Evolutionary conservation across 2,329 filamentous ascomycete genomes (phyloP), one percentile per base, ranked within the genome.

Genomic region (Exophiala sideris): DNA sequence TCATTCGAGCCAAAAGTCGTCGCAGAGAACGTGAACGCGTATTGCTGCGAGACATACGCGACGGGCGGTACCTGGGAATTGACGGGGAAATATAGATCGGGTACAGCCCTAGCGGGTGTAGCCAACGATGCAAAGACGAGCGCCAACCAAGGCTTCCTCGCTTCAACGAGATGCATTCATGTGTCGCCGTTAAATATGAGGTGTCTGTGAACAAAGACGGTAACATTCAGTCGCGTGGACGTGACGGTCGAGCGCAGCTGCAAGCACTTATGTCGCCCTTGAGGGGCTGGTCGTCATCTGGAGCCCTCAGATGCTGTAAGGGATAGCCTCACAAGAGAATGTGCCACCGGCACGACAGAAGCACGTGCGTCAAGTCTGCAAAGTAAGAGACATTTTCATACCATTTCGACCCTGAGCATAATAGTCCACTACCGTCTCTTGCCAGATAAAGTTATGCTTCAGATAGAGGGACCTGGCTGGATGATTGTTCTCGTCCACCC

Each of bases 51-150:
- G 55, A 88, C 76, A 60, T 87, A 81, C 16, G 89, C 90, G 49
- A 91, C 86, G 3, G 87, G 86, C 32, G 90, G 90, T 1, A 95
- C 79, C 69, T 96, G 91, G 2, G 88, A 85, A 70, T 94, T 95
- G 69, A 95, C 78, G 1, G 90, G 90, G 63, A 91, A 92, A 44
- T 76, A 75, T 45, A 76, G 49, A 32, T 61, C 21, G 8, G 58
- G 58, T 24, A 29, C 36, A 34, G 51, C 54, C 39, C 24, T 20
- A 14, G 32, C 50, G 29, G 33, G 12, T 8, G 24, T 18, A 5
- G 42, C 18, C 12, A 50, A n/a, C 6, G 45, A 41, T 18, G 20
- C 18, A 16, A 51, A 16, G 14, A 38, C 45, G 35, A 39, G 34
- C 36, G 50, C 53, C 53, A 52, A 33, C 9, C 34, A 46, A 47